These are phyloP conservation scores for Ophiostoma sp. DNA, from an alignment of 2,329 filamentous ascomycete species.

Conservation along the genomic window DNA sequence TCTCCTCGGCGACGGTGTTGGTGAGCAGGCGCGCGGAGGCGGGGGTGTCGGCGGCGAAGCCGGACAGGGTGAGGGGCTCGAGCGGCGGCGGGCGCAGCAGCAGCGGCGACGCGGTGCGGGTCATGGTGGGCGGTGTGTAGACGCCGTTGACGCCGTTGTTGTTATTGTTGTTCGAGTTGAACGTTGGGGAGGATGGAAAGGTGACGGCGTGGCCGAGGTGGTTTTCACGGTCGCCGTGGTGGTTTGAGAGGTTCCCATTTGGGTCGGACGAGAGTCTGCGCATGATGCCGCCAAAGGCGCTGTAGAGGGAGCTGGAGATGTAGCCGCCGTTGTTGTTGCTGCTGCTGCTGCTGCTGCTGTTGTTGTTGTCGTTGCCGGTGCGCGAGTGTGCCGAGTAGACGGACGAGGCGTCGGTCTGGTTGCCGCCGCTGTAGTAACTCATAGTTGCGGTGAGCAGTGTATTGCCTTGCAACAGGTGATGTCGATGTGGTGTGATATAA, in stretches of 20 bases:
- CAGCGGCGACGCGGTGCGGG: conserved; percentile 68
- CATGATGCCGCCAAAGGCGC: conserved; percentile 58
- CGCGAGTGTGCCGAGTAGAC: conserved; percentile 23
- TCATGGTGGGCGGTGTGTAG: conserved; percentile 40
- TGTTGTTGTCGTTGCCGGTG: conserved; percentile 11
- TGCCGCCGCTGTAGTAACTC: conserved; percentile 13
- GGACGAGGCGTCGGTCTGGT: background rate
- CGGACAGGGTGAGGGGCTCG: conserved; percentile 67
- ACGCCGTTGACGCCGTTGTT: conserved; percentile 27
- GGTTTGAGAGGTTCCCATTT: conserved; percentile 30
- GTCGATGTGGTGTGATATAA: background rate
- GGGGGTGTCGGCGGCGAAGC: conserved; percentile 58
- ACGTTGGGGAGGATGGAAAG: conserved; percentile 2
- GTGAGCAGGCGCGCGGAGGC: conserved; percentile 62
- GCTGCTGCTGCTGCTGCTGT: conserved; percentile 29
- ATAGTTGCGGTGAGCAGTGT: conserved; percentile 2
- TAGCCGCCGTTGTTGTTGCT: conserved; percentile 25
- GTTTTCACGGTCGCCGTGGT: conserved; percentile 9
- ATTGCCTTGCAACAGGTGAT: background rate
- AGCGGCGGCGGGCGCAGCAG: conserved; percentile 86
- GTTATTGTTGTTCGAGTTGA: background rate
- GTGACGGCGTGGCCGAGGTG: conserved; percentile 16
- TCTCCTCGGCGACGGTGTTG: conserved; percentile 78
- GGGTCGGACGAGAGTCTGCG: conserved; percentile 57
- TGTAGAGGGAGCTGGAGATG: conserved; percentile 35